Base-by-base conservation (phyloP, 1,284 basidiomycete genomes). In the Tylopilus microsporus region DNA sequence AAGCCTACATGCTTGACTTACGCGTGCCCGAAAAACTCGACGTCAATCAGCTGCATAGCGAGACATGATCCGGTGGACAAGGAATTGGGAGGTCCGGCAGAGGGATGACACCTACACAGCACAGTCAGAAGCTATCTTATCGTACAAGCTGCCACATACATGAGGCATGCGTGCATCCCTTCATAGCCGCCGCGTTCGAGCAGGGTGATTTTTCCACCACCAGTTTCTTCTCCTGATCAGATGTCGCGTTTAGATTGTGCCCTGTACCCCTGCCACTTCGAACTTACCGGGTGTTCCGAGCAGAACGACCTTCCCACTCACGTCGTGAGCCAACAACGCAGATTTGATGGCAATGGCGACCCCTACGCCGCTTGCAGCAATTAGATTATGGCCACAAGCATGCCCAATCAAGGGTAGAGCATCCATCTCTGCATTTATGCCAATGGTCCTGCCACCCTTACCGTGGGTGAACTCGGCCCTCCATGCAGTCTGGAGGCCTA, bases 341-440 rank as follows among this genome's bases (percentile, higher is more conserved):
- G 80, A 78, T 66, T 86, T 88, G 55, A 91, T 75, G 7, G 85
- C 87, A 53, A 92, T 72, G 10, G 91, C 86, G 16, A 89, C 82
- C 13, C 86, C 92, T 25, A 92, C 83, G 32, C 92, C 92, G 54
- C 84, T 81, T 58, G 89, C 84, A 37, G 91, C 91, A 59, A 94
- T 94, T 57, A 94, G 78, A 70, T 93, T 93, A 69, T 94, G 91
- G 0, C 91, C 91, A 66, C 92, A 94, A 0, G 87, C 92, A 71
- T 93, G 85, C 6, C 86, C 85, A 53, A 87, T 76, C 19, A 80
- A 77, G 18, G 79, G 81, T n/a, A 86, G 74, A 3, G 84, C 79
- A 65, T 87, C 86, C 81, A 87, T 87, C 70, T 77, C 63, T 47
- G 87, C 85, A 69, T 91, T 91, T 55, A 91, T 75, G 5, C 87